Conservation (phyloP, 139 green algal species). For the Volvox africanus region DNA sequence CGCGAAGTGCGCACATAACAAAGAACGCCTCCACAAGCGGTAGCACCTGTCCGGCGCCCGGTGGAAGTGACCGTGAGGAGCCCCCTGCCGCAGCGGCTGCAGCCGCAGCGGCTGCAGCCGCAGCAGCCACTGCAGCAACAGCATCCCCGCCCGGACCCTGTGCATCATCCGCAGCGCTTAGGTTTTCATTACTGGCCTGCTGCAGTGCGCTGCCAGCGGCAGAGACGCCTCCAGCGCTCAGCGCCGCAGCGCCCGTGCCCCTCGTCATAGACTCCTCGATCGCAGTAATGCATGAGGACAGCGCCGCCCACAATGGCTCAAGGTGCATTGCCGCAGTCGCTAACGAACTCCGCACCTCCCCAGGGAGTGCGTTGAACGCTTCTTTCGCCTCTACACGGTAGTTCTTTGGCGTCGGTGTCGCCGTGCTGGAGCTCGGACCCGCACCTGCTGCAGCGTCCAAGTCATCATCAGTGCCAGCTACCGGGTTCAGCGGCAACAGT, state of each 20-base stretch:
- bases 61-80: conserved; percentile 74
- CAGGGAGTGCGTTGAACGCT: conserved; percentile 12
- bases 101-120: conserved; percentile 32
- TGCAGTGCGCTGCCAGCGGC: not conserved
- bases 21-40: conserved; percentile 96
- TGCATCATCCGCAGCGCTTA: conserved; percentile 11
- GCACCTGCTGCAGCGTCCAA: not conserved
- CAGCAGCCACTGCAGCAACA: not conserved
- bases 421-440: not conserved
- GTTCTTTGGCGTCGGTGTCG: not conserved
- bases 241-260: conserved; percentile 14
- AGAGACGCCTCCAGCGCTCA: not conserved
- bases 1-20: conserved; percentile 77
- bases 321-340: conserved; percentile 30
- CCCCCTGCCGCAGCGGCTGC: conserved; percentile 29
- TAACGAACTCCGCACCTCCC: not conserved
- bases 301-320: conserved; percentile 69
- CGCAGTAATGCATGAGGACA: conserved; percentile 61
- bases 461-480: not conserved
- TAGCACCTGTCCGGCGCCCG: conserved; percentile 81
- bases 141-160: not conserved
- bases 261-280: conserved; percentile 58
- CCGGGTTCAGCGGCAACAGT: conserved; percentile 25
- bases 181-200: too few relatives aligned
- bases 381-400: not conserved